These are phyloP conservation scores for Saturnispora sekii DNA, from an alignment of 805 yeast genomes.

Conservation along the genomic window DNA sequence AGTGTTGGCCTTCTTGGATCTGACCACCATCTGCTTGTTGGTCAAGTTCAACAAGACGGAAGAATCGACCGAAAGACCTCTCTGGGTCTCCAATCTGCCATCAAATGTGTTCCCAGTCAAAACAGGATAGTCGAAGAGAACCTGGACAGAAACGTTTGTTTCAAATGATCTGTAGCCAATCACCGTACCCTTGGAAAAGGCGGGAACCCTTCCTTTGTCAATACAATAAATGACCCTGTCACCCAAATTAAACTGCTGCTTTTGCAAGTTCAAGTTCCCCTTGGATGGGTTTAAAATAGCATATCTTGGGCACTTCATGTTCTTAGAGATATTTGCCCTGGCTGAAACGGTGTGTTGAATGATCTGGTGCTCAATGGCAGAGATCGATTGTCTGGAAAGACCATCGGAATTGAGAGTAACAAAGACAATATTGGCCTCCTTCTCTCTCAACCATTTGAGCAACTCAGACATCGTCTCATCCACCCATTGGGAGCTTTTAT, in stretches of 20 bases:
- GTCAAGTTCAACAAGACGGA: slow-evolving; percentile 73
- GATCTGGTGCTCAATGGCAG: slow-evolving; percentile 55
- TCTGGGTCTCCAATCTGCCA: slow-evolving; percentile 64
- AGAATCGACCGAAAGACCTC: slow-evolving; percentile 80
- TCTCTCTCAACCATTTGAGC: slow-evolving; percentile 38
- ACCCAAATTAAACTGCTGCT: slow-evolving; percentile 75
- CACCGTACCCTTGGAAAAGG: slow-evolving; percentile 84
- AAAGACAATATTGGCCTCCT: slow-evolving; percentile 38
- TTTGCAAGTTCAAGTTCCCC: slow-evolving; percentile 60
- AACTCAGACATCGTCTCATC: slow-evolving; percentile 31
- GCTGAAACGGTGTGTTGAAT: slow-evolving; percentile 36
- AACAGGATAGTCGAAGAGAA: slow-evolving; percentile 75
- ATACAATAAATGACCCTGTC: slow-evolving; percentile 82
- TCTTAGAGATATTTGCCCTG: slow-evolving; percentile 40
- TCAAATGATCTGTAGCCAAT: slow-evolving; percentile 53
- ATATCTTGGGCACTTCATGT: slow-evolving; percentile 67
- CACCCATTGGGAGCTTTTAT: slow-evolving; percentile 32
- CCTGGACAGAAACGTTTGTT: slow-evolving; percentile 55
- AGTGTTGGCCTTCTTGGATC: slow-evolving; percentile 43
- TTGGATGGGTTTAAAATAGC: slow-evolving; percentile 72
- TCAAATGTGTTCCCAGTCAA: slow-evolving; percentile 76
- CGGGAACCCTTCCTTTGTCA: slow-evolving; percentile 82
- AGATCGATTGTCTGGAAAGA: slow-evolving; percentile 54
- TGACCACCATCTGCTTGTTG: slow-evolving; percentile 64
- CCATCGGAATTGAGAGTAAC: slow-evolving; percentile 75